Percentiles rank a stretch among this genome's conserved stretches.
Conservation (phyloP, 768 basidiomycete genomes). For the Pilatotrama ljubarskyi region DNA sequence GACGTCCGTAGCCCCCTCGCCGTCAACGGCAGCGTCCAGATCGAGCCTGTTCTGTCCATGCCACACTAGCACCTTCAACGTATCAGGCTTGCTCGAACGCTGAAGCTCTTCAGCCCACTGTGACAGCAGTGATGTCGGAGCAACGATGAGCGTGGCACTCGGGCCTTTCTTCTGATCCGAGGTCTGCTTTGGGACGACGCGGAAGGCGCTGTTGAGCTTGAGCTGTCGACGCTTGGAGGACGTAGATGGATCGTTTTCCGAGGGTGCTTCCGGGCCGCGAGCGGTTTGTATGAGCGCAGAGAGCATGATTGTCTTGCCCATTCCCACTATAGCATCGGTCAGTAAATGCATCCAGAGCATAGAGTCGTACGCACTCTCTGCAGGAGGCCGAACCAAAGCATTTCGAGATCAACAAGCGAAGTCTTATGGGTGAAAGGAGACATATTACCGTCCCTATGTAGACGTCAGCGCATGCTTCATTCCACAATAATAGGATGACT, state of each 20-base stretch:
- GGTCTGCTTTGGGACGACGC: constrained; percentile 32
- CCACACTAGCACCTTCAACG: constrained; percentile 73
- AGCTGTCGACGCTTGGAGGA: constrained; percentile 53
- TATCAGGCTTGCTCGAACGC: constrained; percentile 73
- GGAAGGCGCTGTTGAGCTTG: constrained; percentile 65
- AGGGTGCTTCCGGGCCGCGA: constrained; percentile 42
- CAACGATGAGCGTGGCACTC: constrained; percentile 84
- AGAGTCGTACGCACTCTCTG: constrained; percentile 20
- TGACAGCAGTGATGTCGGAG: constrained; percentile 85
- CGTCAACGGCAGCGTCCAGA: constrained; percentile 57
- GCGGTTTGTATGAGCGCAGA: constrained; percentile 87
- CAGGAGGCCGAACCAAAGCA: not conserved
- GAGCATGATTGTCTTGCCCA: constrained; percentile 94
- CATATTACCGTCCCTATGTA: not conserved
- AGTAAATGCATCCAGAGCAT: not conserved
- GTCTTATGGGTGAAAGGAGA: not conserved
- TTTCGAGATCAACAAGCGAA: not conserved
- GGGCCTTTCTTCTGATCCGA: constrained; percentile 39
- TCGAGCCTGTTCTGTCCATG: constrained; percentile 87
- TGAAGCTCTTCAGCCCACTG: constrained; percentile 95
- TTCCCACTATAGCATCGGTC: constrained; percentile 64
- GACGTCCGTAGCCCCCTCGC: constrained; percentile 68
- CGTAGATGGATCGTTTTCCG: constrained; percentile 27
- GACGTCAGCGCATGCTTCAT: not conserved
- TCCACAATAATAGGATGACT: constrained; percentile 6